phyloP scores from a whole-genome alignment of 2,329 filamentous ascomycete genomes.

The Clarireedia homoeocarpa region DNA sequence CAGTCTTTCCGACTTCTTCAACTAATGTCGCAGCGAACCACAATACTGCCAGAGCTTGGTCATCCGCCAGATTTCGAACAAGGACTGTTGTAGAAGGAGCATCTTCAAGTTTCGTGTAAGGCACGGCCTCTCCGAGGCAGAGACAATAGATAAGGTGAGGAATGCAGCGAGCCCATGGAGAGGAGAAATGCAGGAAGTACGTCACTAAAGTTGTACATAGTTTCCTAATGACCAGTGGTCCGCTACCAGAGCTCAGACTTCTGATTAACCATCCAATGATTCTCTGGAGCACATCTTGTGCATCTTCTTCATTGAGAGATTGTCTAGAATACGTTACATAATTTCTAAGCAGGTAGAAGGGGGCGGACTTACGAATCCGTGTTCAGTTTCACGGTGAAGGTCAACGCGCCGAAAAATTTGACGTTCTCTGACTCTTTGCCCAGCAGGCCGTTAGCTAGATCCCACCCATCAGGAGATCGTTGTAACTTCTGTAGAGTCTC shows the following conservation, averaged over 20 bases:
- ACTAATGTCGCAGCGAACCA: slow-evolving; percentile 59
- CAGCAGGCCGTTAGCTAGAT: slow-evolving; percentile 70
- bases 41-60: slow-evolving; percentile 48
- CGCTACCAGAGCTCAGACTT: slow-evolving; percentile 43
- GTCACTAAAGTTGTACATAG: slow-evolving; percentile 70
- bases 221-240: slow-evolving; percentile 61
- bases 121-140: slow-evolving; percentile 36
- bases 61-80: slow-evolving; percentile 38
- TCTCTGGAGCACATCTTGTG: slow-evolving; percentile 49
- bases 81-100: slow-evolving; percentile 38
- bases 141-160: slow-evolving; percentile 56
- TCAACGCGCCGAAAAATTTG: slow-evolving; percentile 87
- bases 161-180: slow-evolving; percentile 58
- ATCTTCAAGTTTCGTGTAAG: slow-evolving; percentile 41
- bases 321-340: slow-evolving; percentile 28
- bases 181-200: slow-evolving; percentile 65
- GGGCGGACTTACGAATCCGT: slow-evolving; percentile 59
- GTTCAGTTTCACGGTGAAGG: slow-evolving; percentile 90
- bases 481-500: slow-evolving; percentile 73
- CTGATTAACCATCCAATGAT: slow-evolving; percentile 56
- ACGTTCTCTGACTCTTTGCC: slow-evolving; percentile 62
- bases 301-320: slow-evolving; percentile 48
- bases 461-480: slow-evolving; percentile 74
- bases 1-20: slow-evolving; percentile 61
- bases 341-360: neutral